These are phyloP conservation scores for Psilocybe sp. DNA, from an alignment of 768 basidiomycete genomes.

Conservation along the genomic window DNA sequence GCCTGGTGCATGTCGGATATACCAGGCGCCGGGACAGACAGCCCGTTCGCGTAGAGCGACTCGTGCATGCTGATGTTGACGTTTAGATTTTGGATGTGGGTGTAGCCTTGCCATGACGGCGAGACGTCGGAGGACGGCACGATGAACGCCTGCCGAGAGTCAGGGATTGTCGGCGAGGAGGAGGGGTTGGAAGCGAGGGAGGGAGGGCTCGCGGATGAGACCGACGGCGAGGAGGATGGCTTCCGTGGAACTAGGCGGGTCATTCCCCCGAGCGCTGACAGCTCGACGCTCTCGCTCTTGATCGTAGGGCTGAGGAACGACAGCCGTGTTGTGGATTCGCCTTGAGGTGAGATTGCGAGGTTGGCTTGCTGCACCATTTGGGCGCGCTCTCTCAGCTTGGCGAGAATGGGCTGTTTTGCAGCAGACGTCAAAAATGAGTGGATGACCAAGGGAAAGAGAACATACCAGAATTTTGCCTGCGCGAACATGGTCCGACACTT, in stretches of 20 bases:
- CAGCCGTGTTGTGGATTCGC: conserved; percentile 24
- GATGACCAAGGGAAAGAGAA: conserved; percentile 7
- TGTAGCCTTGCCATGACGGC: conserved; percentile 29
- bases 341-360: conserved; percentile 15
- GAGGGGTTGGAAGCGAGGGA: conserved; percentile 45
- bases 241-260: conserved; percentile 59
- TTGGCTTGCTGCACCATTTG: conserved; percentile 35
- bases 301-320: conserved; percentile 38
- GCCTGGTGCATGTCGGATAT: background rate
- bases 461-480: conserved; percentile 60
- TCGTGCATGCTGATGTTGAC: conserved; percentile 29
- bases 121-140: conserved; percentile 6
- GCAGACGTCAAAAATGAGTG: background rate
- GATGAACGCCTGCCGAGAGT: conserved; percentile 4
- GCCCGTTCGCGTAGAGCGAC: conserved; percentile 9
- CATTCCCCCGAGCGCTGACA: conserved; percentile 60
- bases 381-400: conserved; percentile 54
- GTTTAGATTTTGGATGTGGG: conserved; percentile 29
- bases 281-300: conserved; percentile 61
- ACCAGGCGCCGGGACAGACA: conserved; percentile 12
- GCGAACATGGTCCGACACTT: conserved; percentile 49
- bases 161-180: conserved; percentile 36
- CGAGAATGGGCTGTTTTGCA: conserved; percentile 53
- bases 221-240: conserved; percentile 44
- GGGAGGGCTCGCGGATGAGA: conserved; percentile 39